Percentiles rank a stretch among this genome's conserved stretches.
phyloP scores from a whole-genome alignment of 116 monocot genomes.

The Trichopus zeylanicus region DNA sequence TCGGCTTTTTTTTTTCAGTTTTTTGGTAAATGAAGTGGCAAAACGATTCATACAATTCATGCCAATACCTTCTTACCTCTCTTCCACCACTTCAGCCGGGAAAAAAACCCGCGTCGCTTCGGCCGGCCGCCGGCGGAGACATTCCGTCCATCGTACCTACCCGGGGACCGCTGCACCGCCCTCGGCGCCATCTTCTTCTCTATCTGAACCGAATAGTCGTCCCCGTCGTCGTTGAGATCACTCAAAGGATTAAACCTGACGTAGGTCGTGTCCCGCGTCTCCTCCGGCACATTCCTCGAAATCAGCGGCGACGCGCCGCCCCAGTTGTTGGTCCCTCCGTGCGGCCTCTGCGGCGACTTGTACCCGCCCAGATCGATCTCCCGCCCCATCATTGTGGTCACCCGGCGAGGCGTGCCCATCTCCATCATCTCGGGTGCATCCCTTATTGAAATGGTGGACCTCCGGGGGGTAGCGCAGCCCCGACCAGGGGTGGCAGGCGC shows the following conservation, averaged over 20 bases:
- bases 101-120: background rate
- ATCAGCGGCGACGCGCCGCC: slow-evolving; percentile 16
- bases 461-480: background rate
- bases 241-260: slow-evolving; percentile 2
- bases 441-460: too few species aligned
- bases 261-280: slow-evolving; percentile 6
- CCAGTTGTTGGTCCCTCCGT: slow-evolving; percentile 6
- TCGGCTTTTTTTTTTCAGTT: too few species aligned
- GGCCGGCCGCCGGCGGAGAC: background rate
- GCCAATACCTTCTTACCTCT: background rate
- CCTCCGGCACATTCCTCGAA: slow-evolving; percentile 2
- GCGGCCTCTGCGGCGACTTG: slow-evolving; percentile 8
- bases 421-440: background rate
- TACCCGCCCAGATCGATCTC: background rate
- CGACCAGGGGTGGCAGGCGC: too few species aligned
- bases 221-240: background rate
- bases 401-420: background rate
- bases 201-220: background rate
- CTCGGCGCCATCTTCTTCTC: background rate
- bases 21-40: too few species aligned
- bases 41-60: too few species aligned
- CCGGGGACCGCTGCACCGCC: background rate
- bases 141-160: background rate
- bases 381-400: background rate
- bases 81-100: background rate